Conservation (phyloP, 345 rosid species). For the Hibiscus syriacus region DNA sequence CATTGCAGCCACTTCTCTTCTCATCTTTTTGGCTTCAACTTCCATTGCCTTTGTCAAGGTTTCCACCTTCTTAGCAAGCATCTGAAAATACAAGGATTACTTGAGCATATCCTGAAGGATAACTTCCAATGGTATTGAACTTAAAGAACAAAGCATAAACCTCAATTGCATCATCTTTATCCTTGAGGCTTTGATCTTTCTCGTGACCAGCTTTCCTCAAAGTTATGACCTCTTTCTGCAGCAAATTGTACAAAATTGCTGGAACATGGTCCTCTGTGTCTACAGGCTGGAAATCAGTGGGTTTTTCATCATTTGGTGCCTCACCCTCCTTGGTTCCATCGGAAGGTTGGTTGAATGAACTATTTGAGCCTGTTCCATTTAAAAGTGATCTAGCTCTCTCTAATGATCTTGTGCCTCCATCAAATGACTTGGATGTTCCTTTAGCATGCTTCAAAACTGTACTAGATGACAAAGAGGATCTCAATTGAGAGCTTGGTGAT, state of each 20-base stretch:
- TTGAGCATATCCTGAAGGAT: constrained; percentile 13
- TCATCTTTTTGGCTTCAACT: constrained; percentile 97
- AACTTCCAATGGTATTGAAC: background rate
- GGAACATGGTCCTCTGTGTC: constrained; percentile 66
- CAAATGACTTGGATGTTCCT: constrained; percentile 93
- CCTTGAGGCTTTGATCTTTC: constrained; percentile 93
- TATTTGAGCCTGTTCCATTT: constrained; percentile 53
- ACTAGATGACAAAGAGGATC: constrained; percentile 58
- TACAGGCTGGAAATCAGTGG: constrained; percentile 38
- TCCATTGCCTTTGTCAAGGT: constrained; percentile 98
- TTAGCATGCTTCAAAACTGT: constrained; percentile 82
- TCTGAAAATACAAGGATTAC: constrained; percentile 35
- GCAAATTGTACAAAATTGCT: constrained; percentile 69
- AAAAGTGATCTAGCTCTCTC: constrained; percentile 62
- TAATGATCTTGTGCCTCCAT: constrained; percentile 81
- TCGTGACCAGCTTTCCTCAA: constrained; percentile 85
- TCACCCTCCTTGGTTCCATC: constrained; percentile 49
- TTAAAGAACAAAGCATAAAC: constrained; percentile 24
- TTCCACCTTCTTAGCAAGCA: constrained; percentile 94
- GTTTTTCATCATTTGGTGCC: constrained; percentile 42
- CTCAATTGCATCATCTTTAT: constrained; percentile 97
- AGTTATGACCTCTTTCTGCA: constrained; percentile 79
- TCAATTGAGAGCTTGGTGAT: constrained; percentile 54
- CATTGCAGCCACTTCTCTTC: constrained; percentile 97
- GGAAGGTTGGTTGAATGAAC: constrained; percentile 63